Percentiles rank a stretch among this genome's conserved stretches.
These are phyloP conservation scores for Pleodorina starrii DNA, from an alignment of 139 green algal genomes.

Conservation along the genomic window DNA sequence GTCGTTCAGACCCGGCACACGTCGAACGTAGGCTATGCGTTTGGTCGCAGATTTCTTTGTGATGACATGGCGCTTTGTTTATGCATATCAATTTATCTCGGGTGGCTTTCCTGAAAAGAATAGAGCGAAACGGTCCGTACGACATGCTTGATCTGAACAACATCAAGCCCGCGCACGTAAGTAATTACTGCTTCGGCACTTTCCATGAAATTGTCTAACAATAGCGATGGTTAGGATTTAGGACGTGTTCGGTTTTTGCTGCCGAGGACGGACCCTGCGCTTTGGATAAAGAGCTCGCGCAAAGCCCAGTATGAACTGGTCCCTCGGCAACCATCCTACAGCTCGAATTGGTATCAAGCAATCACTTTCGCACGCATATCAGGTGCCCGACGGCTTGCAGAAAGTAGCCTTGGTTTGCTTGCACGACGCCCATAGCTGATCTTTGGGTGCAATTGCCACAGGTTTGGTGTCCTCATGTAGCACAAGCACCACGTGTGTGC, in stretches of 20 bases:
- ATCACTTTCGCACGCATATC: not conserved
- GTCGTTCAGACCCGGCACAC: too few relatives aligned
- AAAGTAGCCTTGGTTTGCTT: not conserved
- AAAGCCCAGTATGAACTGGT: conserved; percentile 3
- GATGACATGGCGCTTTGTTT: too few relatives aligned
- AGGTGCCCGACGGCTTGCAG: not conserved
- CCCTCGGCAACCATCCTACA: not conserved
- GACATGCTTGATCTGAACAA: not conserved
- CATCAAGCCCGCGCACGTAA: not conserved
- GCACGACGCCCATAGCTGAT: not conserved
- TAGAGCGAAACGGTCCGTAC: not conserved
- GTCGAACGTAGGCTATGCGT: too few relatives aligned
- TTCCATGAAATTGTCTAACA: not conserved
- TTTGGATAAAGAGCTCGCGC: not conserved
- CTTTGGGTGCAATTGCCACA: not conserved
- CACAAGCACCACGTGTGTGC: not conserved
- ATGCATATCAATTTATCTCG: too few relatives aligned
- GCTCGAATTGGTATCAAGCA: not conserved
- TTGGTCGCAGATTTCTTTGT: too few relatives aligned
- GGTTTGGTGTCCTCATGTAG: conserved; percentile 31
- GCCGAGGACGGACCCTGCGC: not conserved
- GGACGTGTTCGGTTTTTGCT: not conserved
- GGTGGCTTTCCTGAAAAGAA: too few relatives aligned
- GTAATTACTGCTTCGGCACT: not conserved
- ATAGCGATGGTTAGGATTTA: too few relatives aligned